Evolutionary conservation across 2,329 filamentous ascomycete genomes (phyloP).

Genomic region (Ophiosphaerella korrae): DNA sequence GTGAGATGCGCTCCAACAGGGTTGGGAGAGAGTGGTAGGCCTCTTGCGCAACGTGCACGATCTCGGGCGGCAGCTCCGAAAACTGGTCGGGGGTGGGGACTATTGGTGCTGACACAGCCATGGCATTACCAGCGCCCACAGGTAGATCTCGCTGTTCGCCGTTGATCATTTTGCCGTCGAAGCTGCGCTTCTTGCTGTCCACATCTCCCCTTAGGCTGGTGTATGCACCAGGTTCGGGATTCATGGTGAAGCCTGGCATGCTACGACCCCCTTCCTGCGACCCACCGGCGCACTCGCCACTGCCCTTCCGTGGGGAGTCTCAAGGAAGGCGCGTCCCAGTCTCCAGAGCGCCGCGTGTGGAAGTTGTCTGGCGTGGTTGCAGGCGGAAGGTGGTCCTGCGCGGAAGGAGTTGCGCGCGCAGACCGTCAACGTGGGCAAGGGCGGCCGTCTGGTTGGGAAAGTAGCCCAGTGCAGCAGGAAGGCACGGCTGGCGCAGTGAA

Average conservation of each 20-base stretch:
- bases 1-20: slow-evolving; percentile 77
- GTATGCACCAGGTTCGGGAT: slow-evolving; percentile 48
- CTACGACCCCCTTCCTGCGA: slow-evolving; percentile 38
- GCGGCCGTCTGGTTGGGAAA: slow-evolving; percentile 1
- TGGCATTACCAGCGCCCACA: background rate
- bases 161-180: slow-evolving; percentile 39
- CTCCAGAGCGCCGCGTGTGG: background rate
- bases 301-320: slow-evolving; percentile 15
- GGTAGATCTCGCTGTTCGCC: slow-evolving; percentile 25
- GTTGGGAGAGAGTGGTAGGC: slow-evolving; percentile 75
- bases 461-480: background rate
- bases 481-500: slow-evolving; percentile 2
- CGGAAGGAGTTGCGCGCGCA: background rate
- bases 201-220: slow-evolving; percentile 30
- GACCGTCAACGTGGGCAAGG: background rate
- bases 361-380: background rate
- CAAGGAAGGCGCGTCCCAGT: slow-evolving; percentile 2
- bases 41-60: slow-evolving; percentile 71
- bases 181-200: slow-evolving; percentile 36
- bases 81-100: slow-evolving; percentile 23
- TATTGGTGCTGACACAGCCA: slow-evolving; percentile 11
- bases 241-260: slow-evolving; percentile 58
- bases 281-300: slow-evolving; percentile 40
- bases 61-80: slow-evolving; percentile 54
- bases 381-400: background rate